These are phyloP conservation scores for Leccinellum luteum DNA, from an alignment of 768 basidiomycete genomes.

Conservation along the genomic window DNA sequence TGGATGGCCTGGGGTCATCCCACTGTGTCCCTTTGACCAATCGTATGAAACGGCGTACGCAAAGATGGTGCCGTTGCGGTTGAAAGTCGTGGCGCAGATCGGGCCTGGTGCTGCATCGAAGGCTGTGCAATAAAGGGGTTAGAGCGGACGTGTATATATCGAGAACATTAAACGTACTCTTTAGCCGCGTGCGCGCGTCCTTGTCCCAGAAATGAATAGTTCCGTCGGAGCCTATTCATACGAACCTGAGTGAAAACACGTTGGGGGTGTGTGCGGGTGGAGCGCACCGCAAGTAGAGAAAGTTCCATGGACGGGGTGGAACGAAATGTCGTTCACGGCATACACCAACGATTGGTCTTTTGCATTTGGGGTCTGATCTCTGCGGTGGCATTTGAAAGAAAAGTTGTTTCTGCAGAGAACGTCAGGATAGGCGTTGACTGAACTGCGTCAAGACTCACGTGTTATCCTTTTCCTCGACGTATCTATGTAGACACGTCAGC, in stretches of 20 bases:
- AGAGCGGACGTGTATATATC: not conserved
- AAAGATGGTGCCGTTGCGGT: conserved; percentile 83
- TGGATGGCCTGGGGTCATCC: conserved; percentile 64
- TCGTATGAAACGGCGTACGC: conserved; percentile 93
- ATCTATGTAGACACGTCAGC: conserved; percentile 42
- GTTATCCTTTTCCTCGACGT: conserved; percentile 81
- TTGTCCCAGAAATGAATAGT: conserved; percentile 95
- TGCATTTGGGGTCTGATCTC: conserved; percentile 49
- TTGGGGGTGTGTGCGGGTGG: conserved; percentile 16
- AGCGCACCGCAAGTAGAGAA: conserved; percentile 73
- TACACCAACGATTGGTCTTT: conserved; percentile 73
- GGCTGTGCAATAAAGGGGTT: conserved; percentile 38
- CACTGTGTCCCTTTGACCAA: conserved; percentile 90
- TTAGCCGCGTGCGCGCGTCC: conserved; percentile 87
- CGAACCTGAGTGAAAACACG: conserved; percentile 16
- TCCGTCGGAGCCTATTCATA: conserved; percentile 66
- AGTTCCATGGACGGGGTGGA: conserved; percentile 82
- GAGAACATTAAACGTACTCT: conserved; percentile 49
- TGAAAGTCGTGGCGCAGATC: conserved; percentile 79
- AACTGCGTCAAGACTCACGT: conserved; percentile 41
- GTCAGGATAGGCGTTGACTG: not conserved
- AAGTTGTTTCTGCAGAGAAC: conserved; percentile 60
- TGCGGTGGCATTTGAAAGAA: conserved; percentile 83
- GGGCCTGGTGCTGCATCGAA: conserved; percentile 76
- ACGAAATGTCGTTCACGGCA: conserved; percentile 82